Conservation (phyloP, 352 stramenopile genomes). For the Globisporangium cylindrosporum region DNA sequence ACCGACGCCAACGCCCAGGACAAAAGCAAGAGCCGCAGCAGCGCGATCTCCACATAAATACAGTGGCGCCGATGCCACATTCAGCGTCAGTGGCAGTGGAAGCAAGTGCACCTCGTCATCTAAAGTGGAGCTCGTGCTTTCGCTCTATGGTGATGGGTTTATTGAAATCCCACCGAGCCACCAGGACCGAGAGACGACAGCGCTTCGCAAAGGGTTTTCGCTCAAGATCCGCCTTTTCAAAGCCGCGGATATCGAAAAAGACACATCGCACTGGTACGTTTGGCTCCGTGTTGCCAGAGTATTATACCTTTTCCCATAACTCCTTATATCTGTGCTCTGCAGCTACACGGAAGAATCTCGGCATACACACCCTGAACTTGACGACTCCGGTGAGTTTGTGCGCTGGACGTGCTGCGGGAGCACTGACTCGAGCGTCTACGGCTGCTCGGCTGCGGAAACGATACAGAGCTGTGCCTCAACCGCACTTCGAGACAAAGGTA, state of each 20-base stretch:
- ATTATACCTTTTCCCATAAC: not conserved
- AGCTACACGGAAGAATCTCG: slow-evolving; percentile 38
- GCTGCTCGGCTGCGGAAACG: slow-evolving; percentile 31
- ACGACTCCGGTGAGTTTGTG: slow-evolving; percentile 56
- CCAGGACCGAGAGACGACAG: not conserved
- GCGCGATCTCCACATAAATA: not conserved
- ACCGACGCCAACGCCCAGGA: not conserved
- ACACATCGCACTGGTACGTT: slow-evolving; percentile 26
- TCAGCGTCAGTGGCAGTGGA: not conserved
- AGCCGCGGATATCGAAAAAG: slow-evolving; percentile 34
- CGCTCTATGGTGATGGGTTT: slow-evolving; percentile 54
- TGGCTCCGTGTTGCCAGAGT: not conserved
- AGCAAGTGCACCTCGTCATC: not conserved
- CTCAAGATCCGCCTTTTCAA: slow-evolving; percentile 47
- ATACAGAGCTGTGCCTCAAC: not conserved
- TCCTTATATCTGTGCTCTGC: not conserved
- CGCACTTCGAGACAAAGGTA: slow-evolving; percentile 1
- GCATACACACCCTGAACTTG: slow-evolving; percentile 50
- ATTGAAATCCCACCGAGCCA: slow-evolving; percentile 30
- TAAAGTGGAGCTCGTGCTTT: slow-evolving; percentile 25
- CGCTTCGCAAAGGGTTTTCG: slow-evolving; percentile 26
- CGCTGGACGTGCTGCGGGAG: slow-evolving; percentile 62
- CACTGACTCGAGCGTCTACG: slow-evolving; percentile 48
- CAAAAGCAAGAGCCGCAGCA: not conserved
- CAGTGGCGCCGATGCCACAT: not conserved